These are phyloP conservation scores for Microsporum ferrugineum DNA, from an alignment of 2,329 filamentous ascomycete genomes.

Conservation along the genomic window DNA sequence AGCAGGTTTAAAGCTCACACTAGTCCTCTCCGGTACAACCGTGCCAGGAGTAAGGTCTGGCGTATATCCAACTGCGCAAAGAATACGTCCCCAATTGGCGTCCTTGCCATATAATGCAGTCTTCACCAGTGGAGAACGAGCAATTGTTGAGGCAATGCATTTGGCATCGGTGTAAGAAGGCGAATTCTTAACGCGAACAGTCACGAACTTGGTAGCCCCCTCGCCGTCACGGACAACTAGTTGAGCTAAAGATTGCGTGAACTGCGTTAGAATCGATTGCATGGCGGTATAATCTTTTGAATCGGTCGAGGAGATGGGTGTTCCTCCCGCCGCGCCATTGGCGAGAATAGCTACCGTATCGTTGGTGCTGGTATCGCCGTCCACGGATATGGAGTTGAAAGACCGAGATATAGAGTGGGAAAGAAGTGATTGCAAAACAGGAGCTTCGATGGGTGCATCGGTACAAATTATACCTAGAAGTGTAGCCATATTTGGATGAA, in stretches of 20 bases:
- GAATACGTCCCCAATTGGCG: conserved; percentile 95
- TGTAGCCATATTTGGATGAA: conserved; percentile 98
- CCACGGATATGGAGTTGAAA: conserved; percentile 94
- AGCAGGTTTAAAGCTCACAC: conserved; percentile 49
- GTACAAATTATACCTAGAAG: conserved; percentile 85
- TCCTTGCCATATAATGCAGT: conserved; percentile 94
- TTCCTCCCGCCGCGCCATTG: conserved; percentile 78
- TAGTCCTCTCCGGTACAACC: conserved; percentile 46
- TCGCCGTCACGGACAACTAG: conserved; percentile 93
- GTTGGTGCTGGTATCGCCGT: conserved; percentile 95
- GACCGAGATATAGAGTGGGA: conserved; percentile 65
- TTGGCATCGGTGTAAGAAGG: conserved; percentile 59
- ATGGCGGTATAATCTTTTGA: conserved; percentile 58
- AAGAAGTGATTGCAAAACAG: conserved; percentile 58
- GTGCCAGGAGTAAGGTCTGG: conserved; percentile 36
- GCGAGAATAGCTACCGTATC: conserved; percentile 92
- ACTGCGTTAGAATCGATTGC: conserved; percentile 57
- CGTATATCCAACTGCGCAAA: conserved; percentile 83
- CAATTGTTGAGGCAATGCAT: conserved; percentile 75
- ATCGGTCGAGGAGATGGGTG: conserved; percentile 43
- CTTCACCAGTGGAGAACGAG: conserved; percentile 86
- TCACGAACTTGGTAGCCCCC: conserved; percentile 96
- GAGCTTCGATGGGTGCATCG: conserved; percentile 65
- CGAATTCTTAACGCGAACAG: conserved; percentile 69
- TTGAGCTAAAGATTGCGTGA: conserved; percentile 75